Base-by-base conservation (phyloP, 345 rosid genomes). In the Acer negundo region DNA sequence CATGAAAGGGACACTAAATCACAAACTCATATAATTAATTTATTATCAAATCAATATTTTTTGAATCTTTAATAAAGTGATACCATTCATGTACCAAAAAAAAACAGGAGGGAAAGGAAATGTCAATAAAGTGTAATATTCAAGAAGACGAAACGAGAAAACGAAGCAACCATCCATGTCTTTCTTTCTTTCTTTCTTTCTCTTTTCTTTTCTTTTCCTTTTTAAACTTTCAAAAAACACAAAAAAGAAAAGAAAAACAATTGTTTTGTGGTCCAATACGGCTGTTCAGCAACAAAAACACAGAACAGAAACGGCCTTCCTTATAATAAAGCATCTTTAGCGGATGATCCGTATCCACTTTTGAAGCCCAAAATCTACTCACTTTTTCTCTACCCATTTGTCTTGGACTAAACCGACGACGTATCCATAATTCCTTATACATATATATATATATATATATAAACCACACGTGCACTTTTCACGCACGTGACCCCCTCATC, bases 271-370 rank as follows among this genome's bases (percentile, higher is more conserved):
- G 86, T 80, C 79, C 84, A 75, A 80, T 63, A 68, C 56, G 78
- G 81, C 81, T 81, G 78, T 55, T 75, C 10, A 67, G 74, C 75
- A 74, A 74, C 78, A 59, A 19, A 59, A 40, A 19, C 22, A 56
- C 19, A 49, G 5, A 49, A 35, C 1, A 49, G 55, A 0, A 62
- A 61, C 67, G 20, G 26, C 55, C 28, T 63, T 67, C 67, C 35
- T 75, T 78, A 83, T 42, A 83, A 35, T 35, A 35, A 35, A 84
- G 84, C 87, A 73, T 80, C 85, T 83, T 87, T 81, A 76, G 74
- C 74, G 78, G 77, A 83, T 78, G 85, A 80, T 80, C 87, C 77
- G 84, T 76, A 79, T 85, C 85, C 83, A 80, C 88, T 87, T 83
- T 83, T 77, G 62, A 74, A 72, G 55, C 74, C 80, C 79, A 67